phyloP scores from a whole-genome alignment of 1,284 basidiomycete genomes.

The Cystobasidium slooffiae region DNA sequence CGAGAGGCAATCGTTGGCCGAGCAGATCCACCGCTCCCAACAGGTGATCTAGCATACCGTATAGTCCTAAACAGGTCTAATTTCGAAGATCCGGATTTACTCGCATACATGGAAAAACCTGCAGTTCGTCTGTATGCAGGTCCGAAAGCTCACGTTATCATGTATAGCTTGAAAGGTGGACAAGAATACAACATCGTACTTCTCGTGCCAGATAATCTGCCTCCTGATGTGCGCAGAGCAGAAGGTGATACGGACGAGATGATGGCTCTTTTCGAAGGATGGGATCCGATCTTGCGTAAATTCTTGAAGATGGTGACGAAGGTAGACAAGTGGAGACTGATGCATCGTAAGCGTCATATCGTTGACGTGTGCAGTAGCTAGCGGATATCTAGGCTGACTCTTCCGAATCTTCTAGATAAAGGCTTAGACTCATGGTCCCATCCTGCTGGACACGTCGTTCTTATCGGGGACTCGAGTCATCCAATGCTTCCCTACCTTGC shows the following conservation, averaged over 20 bases:
- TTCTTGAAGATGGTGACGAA: constrained; percentile 37
- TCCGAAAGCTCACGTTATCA: constrained; percentile 33
- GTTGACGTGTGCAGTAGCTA: no score
- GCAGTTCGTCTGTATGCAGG: constrained; percentile 34
- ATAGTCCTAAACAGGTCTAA: constrained; percentile 37
- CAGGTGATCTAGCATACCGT: constrained; percentile 41
- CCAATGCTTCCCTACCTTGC: constrained; percentile 43
- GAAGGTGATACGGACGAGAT: constrained; percentile 33
- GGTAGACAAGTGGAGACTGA: constrained; percentile 44
- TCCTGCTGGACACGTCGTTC: constrained; percentile 23
- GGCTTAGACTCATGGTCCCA: constrained; percentile 35
- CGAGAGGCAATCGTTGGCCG: constrained; percentile 29
- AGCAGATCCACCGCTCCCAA: constrained; percentile 31
- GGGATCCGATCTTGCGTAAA: constrained; percentile 33
- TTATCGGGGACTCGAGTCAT: constrained; percentile 39
- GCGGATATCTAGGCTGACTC: background rate
- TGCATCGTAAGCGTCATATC: constrained; percentile 31
- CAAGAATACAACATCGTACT: constrained; percentile 35
- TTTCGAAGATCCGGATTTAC: constrained; percentile 28
- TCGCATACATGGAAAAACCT: constrained; percentile 33
- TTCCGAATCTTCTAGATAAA: constrained; percentile 11
- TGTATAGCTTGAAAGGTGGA: constrained; percentile 34
- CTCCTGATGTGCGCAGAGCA: constrained; percentile 19
- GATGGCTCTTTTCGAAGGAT: constrained; percentile 38
- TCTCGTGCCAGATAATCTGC: constrained; percentile 34